Conservation (phyloP, 202 grass and related monocot genomes). For the Tripidium arundinaceum region DNA sequence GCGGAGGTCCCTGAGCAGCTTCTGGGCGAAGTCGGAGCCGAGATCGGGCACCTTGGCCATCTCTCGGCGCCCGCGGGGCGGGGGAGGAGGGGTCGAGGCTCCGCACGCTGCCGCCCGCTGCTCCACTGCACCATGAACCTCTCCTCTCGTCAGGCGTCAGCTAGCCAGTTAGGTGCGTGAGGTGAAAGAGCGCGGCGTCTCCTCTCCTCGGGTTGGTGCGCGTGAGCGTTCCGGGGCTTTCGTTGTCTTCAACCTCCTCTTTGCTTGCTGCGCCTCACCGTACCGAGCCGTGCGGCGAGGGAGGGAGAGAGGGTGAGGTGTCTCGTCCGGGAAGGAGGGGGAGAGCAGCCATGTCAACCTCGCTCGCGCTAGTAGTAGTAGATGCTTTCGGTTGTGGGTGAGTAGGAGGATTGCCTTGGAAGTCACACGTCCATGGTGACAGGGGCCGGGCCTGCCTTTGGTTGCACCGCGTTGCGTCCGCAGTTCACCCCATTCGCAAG, state of each 20-base stretch:
- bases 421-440: slow-evolving; percentile 39
- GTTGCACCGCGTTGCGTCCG: slow-evolving; percentile 3
- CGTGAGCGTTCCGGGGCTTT: slow-evolving; percentile 24
- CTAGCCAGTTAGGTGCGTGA: slow-evolving; percentile 1
- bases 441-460: background rate
- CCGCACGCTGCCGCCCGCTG: background rate
- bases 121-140: slow-evolving; percentile 36
- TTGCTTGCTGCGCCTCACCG: background rate
- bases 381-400: slow-evolving; percentile 10
- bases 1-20: slow-evolving; percentile 81
- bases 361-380: background rate
- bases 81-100: background rate
- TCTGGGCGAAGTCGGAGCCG: slow-evolving; percentile 88
- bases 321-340: slow-evolving; percentile 15
- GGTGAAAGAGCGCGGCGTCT: background rate
- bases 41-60: slow-evolving; percentile 72
- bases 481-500: slow-evolving; percentile 61
- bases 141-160: background rate
- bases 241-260: slow-evolving; percentile 31
- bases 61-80: background rate
- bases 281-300: slow-evolving; percentile 2
- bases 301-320: slow-evolving; percentile 12
- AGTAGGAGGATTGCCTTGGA: slow-evolving; percentile 50
- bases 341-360: slow-evolving; percentile 42
- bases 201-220: slow-evolving; percentile 40